Conservation (phyloP, 257 asterid genomes). For the Solanum piurae region DNA sequence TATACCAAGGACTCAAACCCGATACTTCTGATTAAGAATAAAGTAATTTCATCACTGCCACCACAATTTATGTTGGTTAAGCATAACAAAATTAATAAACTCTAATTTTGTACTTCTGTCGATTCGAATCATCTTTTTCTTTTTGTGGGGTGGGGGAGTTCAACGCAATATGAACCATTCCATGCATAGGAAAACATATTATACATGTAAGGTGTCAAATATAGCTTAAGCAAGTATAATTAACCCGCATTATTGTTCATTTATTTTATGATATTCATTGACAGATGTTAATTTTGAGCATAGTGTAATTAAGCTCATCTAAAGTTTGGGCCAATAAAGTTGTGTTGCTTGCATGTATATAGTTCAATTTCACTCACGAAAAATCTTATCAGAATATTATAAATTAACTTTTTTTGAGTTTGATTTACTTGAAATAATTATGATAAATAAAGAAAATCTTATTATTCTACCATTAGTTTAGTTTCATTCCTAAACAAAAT, state of each 20-base stretch:
- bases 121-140: background rate
- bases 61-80: background rate
- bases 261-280: background rate
- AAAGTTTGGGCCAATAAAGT: background rate
- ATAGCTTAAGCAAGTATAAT: background rate
- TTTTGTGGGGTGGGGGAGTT: background rate
- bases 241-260: background rate
- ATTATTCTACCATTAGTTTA: background rate
- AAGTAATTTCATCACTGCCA: background rate
- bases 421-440: background rate
- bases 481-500: background rate
- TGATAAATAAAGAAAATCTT: background rate
- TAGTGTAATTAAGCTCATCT: background rate
- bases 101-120: background rate
- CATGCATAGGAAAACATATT: background rate
- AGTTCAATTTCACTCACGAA: background rate
- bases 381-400: background rate
- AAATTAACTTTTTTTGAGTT: background rate
- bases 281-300: background rate
- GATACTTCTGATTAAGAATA: background rate
- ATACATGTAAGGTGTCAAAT: background rate
- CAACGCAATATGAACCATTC: background rate
- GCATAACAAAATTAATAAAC: background rate
- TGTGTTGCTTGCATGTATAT: background rate
- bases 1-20: no score